Evolutionary conservation across 2,329 filamentous ascomycete genomes (phyloP).

Genomic region (Talaromyces albobiverticillius): DNA sequence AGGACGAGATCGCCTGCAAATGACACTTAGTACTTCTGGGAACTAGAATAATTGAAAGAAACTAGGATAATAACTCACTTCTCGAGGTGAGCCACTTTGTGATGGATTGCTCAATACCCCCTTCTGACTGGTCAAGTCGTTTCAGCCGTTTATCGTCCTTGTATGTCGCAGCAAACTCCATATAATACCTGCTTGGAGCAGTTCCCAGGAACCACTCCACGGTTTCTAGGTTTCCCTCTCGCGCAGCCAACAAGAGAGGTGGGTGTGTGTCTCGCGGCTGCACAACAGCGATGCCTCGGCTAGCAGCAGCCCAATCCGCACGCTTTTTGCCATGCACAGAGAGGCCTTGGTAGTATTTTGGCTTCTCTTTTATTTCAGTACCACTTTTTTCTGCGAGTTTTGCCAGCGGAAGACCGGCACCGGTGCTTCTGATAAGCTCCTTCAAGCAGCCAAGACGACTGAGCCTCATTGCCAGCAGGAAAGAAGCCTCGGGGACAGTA

Average conservation of each 20-base stretch:
- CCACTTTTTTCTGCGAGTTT: conserved; percentile 65
- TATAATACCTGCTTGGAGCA: conserved; percentile 64
- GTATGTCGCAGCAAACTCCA: conserved; percentile 64
- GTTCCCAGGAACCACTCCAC: conserved; percentile 78
- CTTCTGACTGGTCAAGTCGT: conserved; percentile 57
- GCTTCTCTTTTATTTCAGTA: conserved; percentile 60
- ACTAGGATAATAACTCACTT: conserved; percentile 48
- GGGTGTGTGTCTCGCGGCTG: conserved; percentile 11
- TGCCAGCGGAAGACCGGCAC: conserved; percentile 67
- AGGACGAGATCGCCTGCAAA: conserved; percentile 52
- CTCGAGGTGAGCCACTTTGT: conserved; percentile 41
- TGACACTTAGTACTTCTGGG: neutral
- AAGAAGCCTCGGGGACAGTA: conserved; percentile 23
- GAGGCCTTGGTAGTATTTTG: conserved; percentile 72
- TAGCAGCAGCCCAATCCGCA: conserved; percentile 69
- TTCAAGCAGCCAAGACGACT: conserved; percentile 38
- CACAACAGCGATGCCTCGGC: conserved; percentile 23
- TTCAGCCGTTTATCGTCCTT: conserved; percentile 61
- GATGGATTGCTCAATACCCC: conserved; percentile 64
- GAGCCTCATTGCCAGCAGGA: conserved; percentile 43
- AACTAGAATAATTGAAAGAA: neutral
- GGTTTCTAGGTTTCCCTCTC: conserved; percentile 57
- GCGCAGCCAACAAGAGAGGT: conserved; percentile 32
- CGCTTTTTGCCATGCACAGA: conserved; percentile 73
- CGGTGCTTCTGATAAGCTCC: conserved; percentile 63